Percentiles rank a stretch among this genome's conserved stretches.
Evolutionary conservation across 768 basidiomycete genomes (phyloP).

Genomic region (Panaeolus papilionaceus): DNA sequence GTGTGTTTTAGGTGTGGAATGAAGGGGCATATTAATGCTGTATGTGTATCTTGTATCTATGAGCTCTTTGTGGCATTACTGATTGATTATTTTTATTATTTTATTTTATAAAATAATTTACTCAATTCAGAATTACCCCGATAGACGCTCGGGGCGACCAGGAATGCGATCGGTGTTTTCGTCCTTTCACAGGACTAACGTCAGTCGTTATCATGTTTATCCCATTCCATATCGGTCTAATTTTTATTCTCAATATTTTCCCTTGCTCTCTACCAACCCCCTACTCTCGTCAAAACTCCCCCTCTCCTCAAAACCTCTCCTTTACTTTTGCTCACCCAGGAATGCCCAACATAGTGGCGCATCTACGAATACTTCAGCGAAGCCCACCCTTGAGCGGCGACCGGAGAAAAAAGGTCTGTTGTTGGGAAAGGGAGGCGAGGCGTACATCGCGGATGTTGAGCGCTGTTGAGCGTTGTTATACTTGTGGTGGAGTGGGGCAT

Average conservation of each 20-base stretch:
- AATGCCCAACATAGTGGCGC: constrained; percentile 86
- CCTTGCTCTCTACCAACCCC: no score
- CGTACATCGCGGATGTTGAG: constrained; percentile 60
- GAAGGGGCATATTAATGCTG: constrained; percentile 28
- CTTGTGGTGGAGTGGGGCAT: constrained; percentile 76
- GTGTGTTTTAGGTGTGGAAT: no score
- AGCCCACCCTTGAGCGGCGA: constrained; percentile 51
- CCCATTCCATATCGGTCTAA: no score
- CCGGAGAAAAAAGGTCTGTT: constrained; percentile 52
- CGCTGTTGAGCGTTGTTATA: constrained; percentile 79
- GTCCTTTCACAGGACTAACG: constrained; percentile 65
- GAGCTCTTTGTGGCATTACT: no score
- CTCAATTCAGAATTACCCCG: constrained; percentile 67
- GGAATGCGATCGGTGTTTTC: constrained; percentile 78
- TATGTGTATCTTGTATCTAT: constrained; percentile 34
- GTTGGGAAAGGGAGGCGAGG: constrained; percentile 78
- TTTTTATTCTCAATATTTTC: no score
- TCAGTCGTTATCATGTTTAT: not conserved
- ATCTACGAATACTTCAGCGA: constrained; percentile 75
- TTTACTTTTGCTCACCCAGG: constrained; percentile 44
- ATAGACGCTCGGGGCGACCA: constrained; percentile 51
- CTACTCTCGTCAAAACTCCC: no score
- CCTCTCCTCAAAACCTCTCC: no score
- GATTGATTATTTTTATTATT: not conserved
- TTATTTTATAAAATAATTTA: constrained; percentile 7